Percentiles rank a stretch among this genome's conserved stretches.
Conservation (phyloP, 2,329 filamentous ascomycete species). For the Sporothrix sp. region DNA sequence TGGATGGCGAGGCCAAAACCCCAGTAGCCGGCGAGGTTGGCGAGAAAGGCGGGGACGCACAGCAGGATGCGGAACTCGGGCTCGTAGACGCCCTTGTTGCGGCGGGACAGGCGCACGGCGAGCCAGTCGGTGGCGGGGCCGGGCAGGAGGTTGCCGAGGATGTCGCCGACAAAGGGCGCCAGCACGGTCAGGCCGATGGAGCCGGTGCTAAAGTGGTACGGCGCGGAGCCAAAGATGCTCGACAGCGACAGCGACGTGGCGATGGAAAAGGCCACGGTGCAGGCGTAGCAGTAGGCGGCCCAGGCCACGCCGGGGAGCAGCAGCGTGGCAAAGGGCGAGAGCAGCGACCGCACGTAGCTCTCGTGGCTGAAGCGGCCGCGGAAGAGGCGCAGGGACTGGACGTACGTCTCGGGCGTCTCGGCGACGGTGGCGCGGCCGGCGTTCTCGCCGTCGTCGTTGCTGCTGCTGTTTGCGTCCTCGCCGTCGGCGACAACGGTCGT, state of each 20-base stretch:
- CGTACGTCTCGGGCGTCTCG: constrained; percentile 8
- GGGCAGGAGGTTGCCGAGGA: constrained; percentile 26
- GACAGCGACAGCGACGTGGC: background rate
- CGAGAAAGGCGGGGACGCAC: constrained; percentile 25
- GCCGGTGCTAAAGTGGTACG: constrained; percentile 28
- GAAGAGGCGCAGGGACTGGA: constrained; percentile 18
- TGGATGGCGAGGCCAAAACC: constrained; percentile 25
- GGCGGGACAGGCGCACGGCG: constrained; percentile 29
- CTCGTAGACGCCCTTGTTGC: constrained; percentile 34
- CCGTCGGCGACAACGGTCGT: background rate
- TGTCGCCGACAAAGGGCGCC: constrained; percentile 30
- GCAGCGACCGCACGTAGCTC: constrained; percentile 13
- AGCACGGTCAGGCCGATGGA: constrained; percentile 30
- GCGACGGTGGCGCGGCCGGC: background rate
- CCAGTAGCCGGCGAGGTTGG: constrained; percentile 28
- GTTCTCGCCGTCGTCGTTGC: background rate
- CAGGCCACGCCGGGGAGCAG: constrained; percentile 33
- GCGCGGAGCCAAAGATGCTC: constrained; percentile 31
- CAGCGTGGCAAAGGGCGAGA: constrained; percentile 31
- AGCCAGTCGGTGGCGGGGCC: constrained; percentile 27
- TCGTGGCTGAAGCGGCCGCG: constrained; percentile 16
- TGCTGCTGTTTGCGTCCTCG: background rate
- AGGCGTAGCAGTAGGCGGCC: constrained; percentile 31
- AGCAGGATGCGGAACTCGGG: constrained; percentile 35
- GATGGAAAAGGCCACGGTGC: constrained; percentile 25